Evolutionary conservation across 83 land plant genomes (phyloP).

Genomic region (Larix sibirica): DNA sequence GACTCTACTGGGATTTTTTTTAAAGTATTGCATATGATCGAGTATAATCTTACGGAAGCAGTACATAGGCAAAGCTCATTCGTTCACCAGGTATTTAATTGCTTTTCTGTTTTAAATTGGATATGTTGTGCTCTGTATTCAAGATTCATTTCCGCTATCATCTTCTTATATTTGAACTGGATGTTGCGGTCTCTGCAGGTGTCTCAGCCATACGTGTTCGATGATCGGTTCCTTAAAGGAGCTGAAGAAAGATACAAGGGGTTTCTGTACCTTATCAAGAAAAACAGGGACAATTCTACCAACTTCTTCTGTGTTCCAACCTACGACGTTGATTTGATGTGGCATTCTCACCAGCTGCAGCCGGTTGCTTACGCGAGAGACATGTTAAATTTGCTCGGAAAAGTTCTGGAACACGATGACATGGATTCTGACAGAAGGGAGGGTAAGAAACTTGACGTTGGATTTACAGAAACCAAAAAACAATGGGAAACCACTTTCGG

Average conservation of each 20-base stretch:
- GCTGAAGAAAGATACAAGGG: constrained; percentile 89
- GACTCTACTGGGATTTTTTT: constrained; percentile 5
- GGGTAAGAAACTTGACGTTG: constrained; percentile 74
- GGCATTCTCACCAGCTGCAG: constrained; percentile 94
- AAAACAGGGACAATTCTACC: constrained; percentile 48
- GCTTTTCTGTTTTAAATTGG: too few relatives aligned
- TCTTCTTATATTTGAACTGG: too few relatives aligned
- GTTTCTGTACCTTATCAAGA: constrained; percentile 78
- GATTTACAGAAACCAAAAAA: constrained; percentile 68
- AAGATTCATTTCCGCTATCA: too few relatives aligned
- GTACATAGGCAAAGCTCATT: constrained; percentile 82
- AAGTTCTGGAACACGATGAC: constrained; percentile 87
- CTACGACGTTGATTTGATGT: constrained; percentile 93
- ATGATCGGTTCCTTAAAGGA: constrained; percentile 60
- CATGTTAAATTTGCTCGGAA: constrained; percentile 54
- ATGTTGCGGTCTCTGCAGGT: constrained; percentile 42
- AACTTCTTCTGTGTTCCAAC: constrained; percentile 89
- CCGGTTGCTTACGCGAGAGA: constrained; percentile 78
- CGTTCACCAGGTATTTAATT: constrained; percentile 70
- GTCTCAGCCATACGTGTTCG: constrained; percentile 51
- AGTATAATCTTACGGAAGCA: constrained; percentile 74
- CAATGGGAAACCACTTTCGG: constrained; percentile 74
- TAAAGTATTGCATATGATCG: constrained; percentile 21
- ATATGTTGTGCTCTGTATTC: too few relatives aligned
- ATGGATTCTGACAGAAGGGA: constrained; percentile 76